A percentile compares a stretch with the other conserved stretches of the same genome.
Evolutionary conservation across 2,329 filamentous ascomycete genomes (phyloP).

Genomic region (Sclerotinia trifoliorum): DNA sequence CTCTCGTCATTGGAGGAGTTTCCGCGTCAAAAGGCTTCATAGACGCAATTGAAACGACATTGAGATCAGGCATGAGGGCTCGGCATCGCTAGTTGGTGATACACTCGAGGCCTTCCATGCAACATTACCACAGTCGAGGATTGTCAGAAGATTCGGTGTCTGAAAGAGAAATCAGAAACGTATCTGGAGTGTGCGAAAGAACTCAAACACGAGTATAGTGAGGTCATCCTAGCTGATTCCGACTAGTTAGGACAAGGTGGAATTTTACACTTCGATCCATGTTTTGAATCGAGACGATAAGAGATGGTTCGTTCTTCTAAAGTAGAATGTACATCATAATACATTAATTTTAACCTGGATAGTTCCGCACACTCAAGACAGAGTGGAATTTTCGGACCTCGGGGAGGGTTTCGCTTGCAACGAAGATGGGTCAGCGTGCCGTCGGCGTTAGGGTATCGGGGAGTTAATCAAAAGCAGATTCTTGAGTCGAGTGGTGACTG

Average conservation of each 20-base stretch:
- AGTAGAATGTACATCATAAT: background rate
- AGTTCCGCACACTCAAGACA: background rate
- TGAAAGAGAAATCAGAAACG: background rate
- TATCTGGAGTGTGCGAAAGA: background rate
- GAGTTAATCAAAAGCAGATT: background rate
- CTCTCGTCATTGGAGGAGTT: background rate
- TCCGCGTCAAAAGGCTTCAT: background rate
- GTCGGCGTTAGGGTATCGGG: background rate
- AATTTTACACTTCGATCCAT: background rate
- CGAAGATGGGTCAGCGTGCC: background rate
- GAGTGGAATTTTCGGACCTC: background rate
- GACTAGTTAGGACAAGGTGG: background rate
- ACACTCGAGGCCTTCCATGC: background rate
- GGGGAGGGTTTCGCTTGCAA: background rate
- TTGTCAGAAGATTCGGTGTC: background rate
- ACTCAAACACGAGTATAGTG: background rate
- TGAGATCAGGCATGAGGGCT: background rate
- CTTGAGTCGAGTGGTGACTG: background rate
- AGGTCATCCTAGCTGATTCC: background rate
- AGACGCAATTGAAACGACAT: background rate
- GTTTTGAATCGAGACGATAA: background rate
- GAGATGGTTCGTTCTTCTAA: background rate
- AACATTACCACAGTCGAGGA: background rate
- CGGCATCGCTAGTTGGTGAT: background rate
- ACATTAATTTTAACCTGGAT: background rate